phyloP scores from a whole-genome alignment of 208 protist species.

The Jaenimonas drosophilae region DNA sequence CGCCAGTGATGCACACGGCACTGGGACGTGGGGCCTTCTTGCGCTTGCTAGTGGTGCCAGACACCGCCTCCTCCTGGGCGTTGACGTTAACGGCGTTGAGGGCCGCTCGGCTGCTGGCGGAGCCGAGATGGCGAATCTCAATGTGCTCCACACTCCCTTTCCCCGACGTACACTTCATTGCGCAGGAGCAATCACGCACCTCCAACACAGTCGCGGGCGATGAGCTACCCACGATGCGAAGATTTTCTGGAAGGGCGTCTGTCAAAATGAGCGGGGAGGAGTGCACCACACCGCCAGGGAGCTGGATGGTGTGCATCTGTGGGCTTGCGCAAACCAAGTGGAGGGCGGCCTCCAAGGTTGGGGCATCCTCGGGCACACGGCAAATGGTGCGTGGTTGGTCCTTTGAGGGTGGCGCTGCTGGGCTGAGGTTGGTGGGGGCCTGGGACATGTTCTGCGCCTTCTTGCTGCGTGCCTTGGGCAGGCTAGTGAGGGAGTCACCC shows the following conservation, averaged over 20 bases:
- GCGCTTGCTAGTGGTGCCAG: neutral
- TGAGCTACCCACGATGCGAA: conserved; percentile 56
- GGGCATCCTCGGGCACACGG: conserved; percentile 48
- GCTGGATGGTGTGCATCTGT: conserved; percentile 53
- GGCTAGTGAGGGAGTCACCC: too few relatives aligned
- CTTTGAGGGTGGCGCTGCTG: conserved; percentile 7
- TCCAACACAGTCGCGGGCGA: conserved; percentile 59
- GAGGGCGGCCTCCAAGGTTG: conserved; percentile 33
- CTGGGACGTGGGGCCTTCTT: conserved; percentile 47
- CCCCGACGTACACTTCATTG: conserved; percentile 45
- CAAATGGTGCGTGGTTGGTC: conserved; percentile 35
- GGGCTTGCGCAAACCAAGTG: conserved; percentile 22
- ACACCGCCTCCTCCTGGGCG: neutral
- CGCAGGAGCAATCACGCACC: conserved; percentile 32
- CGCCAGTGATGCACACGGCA: conserved; percentile 49
- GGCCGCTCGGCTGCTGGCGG: conserved; percentile 6
- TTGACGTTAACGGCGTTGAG: conserved; percentile 1
- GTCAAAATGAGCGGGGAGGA: conserved; percentile 35
- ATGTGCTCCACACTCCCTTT: conserved; percentile 66
- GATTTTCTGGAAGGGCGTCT: conserved; percentile 39
- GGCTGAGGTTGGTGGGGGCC: conserved; percentile 1
- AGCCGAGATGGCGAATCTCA: conserved; percentile 51
- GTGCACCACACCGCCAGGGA: conserved; percentile 35
- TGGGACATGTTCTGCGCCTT: too few relatives aligned
- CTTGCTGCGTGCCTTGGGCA: too few relatives aligned